phyloP scores from a whole-genome alignment of 1,139 yeast genomes.

The Yamadazyma jaroonii region DNA sequence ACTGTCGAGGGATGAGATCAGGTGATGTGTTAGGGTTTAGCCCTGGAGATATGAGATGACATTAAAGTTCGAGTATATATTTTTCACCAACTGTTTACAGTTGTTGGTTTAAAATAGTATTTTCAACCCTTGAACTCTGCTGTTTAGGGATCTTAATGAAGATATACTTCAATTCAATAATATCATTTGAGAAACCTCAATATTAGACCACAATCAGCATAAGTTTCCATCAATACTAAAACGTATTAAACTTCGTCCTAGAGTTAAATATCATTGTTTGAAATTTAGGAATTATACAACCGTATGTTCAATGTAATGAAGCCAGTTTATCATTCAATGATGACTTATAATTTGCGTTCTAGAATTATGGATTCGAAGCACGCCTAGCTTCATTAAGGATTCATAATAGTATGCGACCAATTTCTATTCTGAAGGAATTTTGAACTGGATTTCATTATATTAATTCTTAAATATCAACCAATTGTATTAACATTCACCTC shows the following conservation, averaged over 20 bases:
- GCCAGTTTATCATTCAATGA: conserved; percentile 22
- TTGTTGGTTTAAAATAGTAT: no score
- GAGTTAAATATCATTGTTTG: background rate
- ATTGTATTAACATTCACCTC: no score
- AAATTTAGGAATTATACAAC: background rate
- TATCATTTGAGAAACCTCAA: no score
- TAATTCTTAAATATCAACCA: background rate
- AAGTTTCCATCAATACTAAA: no score
- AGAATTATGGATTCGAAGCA: conserved; percentile 41
- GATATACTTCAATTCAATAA: no score
- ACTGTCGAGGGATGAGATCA: background rate
- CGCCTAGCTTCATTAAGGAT: conserved; percentile 48
- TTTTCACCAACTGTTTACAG: background rate
- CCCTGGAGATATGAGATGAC: conserved; percentile 1
- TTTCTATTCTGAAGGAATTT: conserved; percentile 7
- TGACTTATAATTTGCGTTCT: conserved; percentile 55
- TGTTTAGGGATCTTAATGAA: no score
- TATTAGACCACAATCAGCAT: no score
- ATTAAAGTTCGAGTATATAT: background rate
- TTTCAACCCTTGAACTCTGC: no score
- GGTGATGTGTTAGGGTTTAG: background rate
- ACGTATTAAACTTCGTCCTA: no score
- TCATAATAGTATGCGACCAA: conserved; percentile 43
- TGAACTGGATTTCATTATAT: conserved; percentile 1
- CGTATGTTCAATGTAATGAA: background rate